A percentile compares a stretch with the other conserved stretches of the same genome.
Evolutionary conservation across 257 asterid genomes (phyloP).

Genomic region (Osmanthus fragrans): DNA sequence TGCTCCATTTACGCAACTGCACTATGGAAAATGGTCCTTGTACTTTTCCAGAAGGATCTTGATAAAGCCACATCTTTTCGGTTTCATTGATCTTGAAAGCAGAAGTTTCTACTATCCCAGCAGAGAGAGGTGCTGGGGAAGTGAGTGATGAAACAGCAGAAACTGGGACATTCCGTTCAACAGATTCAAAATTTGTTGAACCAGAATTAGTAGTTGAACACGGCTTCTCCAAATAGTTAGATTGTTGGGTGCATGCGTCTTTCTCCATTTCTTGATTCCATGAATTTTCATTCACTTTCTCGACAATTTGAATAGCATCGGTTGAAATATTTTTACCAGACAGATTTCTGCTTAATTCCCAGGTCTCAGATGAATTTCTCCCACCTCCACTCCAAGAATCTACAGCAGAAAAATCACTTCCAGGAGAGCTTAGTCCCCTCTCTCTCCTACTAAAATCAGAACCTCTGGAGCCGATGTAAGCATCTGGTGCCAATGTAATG

Average conservation of each 20-base stretch:
- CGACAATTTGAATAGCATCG: slow-evolving; percentile 45
- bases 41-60: slow-evolving; percentile 89
- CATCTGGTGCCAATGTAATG: slow-evolving; percentile 49
- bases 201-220: slow-evolving; percentile 37
- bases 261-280: slow-evolving; percentile 59
- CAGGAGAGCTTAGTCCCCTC: slow-evolving; percentile 72
- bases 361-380: slow-evolving; percentile 37
- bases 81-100: slow-evolving; percentile 69
- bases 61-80: slow-evolving; percentile 84
- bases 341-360: slow-evolving; percentile 50
- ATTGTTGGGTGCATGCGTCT: slow-evolving; percentile 31
- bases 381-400: slow-evolving; percentile 62
- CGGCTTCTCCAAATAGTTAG: slow-evolving; percentile 40
- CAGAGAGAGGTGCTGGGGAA: not conserved
- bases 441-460: slow-evolving; percentile 69
- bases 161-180: slow-evolving; percentile 35
- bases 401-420: slow-evolving; percentile 54
- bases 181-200: slow-evolving; percentile 29
- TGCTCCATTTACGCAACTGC: slow-evolving; percentile 95
- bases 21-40: slow-evolving; percentile 96
- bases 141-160: not conserved
- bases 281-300: slow-evolving; percentile 46
- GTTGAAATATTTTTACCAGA: slow-evolving; percentile 44
- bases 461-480: slow-evolving; percentile 60
- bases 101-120: slow-evolving; percentile 31